Evolutionary conservation across 768 basidiomycete species (phyloP).

Genomic region (Lactarius trivialis): DNA sequence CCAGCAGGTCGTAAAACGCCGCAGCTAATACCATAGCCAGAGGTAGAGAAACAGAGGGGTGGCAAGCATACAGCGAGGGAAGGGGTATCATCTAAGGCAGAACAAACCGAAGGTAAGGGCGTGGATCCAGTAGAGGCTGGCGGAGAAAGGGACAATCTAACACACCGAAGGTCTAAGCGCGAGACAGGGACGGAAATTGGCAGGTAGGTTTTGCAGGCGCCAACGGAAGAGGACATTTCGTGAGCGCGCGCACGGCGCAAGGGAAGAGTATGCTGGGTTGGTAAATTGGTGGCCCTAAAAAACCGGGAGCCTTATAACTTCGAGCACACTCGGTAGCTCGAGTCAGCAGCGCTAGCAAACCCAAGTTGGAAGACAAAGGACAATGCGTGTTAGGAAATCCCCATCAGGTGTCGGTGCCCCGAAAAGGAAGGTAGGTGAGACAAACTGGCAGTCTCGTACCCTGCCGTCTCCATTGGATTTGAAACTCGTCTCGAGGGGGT

Average conservation of each 20-base stretch:
- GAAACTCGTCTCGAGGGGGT: neutral
- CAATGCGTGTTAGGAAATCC: slow-evolving; percentile 13
- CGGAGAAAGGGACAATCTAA: neutral
- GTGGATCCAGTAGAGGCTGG: neutral
- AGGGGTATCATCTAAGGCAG: neutral
- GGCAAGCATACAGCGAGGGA: neutral
- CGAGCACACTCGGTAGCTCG: neutral
- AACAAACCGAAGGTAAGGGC: neutral
- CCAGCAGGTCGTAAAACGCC: neutral
- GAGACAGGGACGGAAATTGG: neutral
- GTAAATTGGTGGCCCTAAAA: neutral
- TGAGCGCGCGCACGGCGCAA: neutral
- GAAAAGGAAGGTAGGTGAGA: neutral
- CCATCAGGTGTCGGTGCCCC: slow-evolving; percentile 7
- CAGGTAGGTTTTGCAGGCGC: neutral
- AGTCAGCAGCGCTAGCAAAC: neutral
- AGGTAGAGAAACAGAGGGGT: neutral
- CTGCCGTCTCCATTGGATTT: neutral
- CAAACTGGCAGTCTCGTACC: neutral
- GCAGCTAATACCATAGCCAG: neutral
- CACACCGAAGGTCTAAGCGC: neutral
- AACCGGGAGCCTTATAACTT: slow-evolving; percentile 7
- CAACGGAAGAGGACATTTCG: neutral
- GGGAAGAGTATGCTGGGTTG: neutral
- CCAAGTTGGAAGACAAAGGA: slow-evolving; percentile 18